Base-by-base conservation (phyloP, 805 yeast species). In the Lipomyces spencermartinsiae region DNA sequence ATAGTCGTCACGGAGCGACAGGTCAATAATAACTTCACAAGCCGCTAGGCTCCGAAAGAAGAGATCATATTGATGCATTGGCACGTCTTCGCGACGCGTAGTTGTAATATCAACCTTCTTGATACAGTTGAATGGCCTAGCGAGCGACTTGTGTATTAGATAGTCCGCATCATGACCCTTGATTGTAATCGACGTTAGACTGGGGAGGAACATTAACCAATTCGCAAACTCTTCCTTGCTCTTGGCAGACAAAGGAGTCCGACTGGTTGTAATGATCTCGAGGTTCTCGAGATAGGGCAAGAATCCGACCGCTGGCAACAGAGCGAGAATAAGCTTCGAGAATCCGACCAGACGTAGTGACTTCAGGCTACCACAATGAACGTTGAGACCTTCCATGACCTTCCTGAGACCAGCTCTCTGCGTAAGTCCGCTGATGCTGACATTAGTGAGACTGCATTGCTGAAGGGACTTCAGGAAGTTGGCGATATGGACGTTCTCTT, bases 401-500 rank as follows among this genome's bases (percentile, higher is more conserved):
- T 63, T 63, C 31, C 29, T 43, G 33, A 63, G 62, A 4, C 49
- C 29, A 14, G 53, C 58, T 6, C 58, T 58, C 51, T 63, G 66
- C 6, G 54, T 8, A 12, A 63, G 59, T 8, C 66, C 62, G 39
- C 51, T 63, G 62, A 63, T 63, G 12, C 35, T 29, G 54, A 63
- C 29, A 10, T 59, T 34, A 19, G 31, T 49, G 22, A 63, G 51
- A 9, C 59, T 34, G 33, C 31, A 12, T 14, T 57, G 66, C 8
- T 19, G 62, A 2, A 63, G 66, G 22, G 58, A 37, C 46, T 59
- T 63, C 49, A 63, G 31, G 49, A 63, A 63, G n/a, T 63, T 63
- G 16, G 66, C 66, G n/a, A 63, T 63, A 46, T 63, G 66, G 10
- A 51, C 66, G 43, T 63, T 63, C 34, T 63, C 66, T 16, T 63